Conservation (phyloP, 2,329 filamentous ascomycete genomes). For the Cercospora janseana region DNA sequence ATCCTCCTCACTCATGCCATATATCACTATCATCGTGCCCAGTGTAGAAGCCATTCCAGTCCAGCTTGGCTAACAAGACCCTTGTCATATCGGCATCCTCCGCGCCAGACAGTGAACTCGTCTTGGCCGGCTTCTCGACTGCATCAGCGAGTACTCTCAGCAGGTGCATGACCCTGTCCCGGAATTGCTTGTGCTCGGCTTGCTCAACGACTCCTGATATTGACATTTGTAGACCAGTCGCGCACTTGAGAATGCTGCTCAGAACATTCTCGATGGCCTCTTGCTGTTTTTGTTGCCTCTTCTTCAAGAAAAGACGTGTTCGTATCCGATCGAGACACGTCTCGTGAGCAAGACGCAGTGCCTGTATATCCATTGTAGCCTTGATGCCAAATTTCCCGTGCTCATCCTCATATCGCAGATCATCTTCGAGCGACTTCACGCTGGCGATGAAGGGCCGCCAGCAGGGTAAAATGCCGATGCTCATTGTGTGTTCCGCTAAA, state of each 20-base stretch:
- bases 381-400: conserved; percentile 15
- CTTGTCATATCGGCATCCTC: conserved; percentile 24
- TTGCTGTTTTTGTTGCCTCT: conserved; percentile 31
- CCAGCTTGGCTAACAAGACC: conserved; percentile 24
- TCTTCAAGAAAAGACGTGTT: conserved; percentile 34
- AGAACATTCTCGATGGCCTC: conserved; percentile 31
- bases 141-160: conserved; percentile 17
- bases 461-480: conserved; percentile 68
- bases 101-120: not conserved
- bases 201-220: not conserved
- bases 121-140: conserved; percentile 23
- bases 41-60: conserved; percentile 23
- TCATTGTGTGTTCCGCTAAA: conserved; percentile 75
- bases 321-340: conserved; percentile 33
- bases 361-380: conserved; percentile 26
- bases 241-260: conserved; percentile 26
- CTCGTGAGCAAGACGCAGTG: conserved; percentile 32
- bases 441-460: conserved; percentile 71
- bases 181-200: conserved; percentile 10
- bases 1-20: not conserved
- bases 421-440: conserved; percentile 61
- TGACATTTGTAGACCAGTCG: conserved; percentile 11
- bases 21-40: not conserved
- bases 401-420: conserved; percentile 53
- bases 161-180: conserved; percentile 13